Evolutionary conservation across 2,329 filamentous ascomycete species (phyloP).

Genomic region (Fusarium beomiforme): DNA sequence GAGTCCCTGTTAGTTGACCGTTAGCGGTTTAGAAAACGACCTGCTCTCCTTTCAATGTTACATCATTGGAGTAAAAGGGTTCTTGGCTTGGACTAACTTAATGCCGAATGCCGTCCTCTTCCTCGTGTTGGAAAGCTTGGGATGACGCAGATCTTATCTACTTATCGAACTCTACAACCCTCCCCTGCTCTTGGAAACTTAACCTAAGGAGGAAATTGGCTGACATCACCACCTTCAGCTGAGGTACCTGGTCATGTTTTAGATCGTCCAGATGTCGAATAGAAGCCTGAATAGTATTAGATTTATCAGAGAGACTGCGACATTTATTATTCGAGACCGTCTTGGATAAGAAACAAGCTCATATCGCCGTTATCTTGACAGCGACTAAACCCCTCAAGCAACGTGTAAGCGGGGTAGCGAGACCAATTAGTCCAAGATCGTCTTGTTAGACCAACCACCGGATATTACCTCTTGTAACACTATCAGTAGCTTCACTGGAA

Average conservation of each 20-base stretch:
- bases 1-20: not conserved
- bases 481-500: slow-evolving; percentile 6
- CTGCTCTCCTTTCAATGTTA: not conserved
- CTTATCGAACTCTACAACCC: slow-evolving; percentile 6
- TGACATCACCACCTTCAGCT: slow-evolving; percentile 4
- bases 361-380: not conserved
- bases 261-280: not conserved
- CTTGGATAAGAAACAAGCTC: not conserved
- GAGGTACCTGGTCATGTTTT: not conserved
- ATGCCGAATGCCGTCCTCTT: not conserved
- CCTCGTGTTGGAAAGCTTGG: slow-evolving; percentile 2
- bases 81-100: not conserved
- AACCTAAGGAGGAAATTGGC: slow-evolving; percentile 5
- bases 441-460: slow-evolving; percentile 8
- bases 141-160: slow-evolving; percentile 11
- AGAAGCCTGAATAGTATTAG: slow-evolving; percentile 7
- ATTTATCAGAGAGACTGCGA: not conserved
- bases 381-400: slow-evolving; percentile 1
- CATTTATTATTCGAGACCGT: not conserved
- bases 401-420: slow-evolving; percentile 13
- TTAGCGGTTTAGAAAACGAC: not conserved
- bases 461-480: slow-evolving; percentile 7
- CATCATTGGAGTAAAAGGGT: not conserved
- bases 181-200: slow-evolving; percentile 7
- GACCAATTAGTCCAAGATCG: slow-evolving; percentile 28